Evolutionary conservation across 345 rosid species (phyloP).

Genomic region (Aquilaria yunnanensis): DNA sequence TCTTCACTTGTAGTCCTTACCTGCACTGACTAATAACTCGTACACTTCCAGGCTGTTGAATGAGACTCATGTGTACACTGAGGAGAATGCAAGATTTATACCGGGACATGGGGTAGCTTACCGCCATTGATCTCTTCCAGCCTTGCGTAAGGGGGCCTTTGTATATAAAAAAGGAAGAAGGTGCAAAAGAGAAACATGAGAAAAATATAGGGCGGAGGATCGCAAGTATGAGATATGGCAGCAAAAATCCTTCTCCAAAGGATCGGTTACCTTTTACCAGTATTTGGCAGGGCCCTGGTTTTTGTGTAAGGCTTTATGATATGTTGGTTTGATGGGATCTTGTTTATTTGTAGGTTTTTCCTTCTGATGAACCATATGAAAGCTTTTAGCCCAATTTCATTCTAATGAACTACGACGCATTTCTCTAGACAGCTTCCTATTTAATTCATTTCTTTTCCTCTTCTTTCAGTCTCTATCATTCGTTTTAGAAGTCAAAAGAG

Average conservation of each 20-base stretch:
- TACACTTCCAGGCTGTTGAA: slow-evolving; percentile 59
- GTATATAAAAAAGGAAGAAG: slow-evolving; percentile 14
- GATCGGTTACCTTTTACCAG: too few species aligned
- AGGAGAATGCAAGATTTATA: slow-evolving; percentile 82
- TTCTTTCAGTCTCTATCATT: too few species aligned
- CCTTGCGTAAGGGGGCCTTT: slow-evolving; percentile 17
- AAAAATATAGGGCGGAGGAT: too few species aligned
- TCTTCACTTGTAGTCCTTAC: neutral
- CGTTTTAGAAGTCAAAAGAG: too few species aligned
- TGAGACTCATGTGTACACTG: slow-evolving; percentile 91
- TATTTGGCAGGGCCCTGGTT: slow-evolving; percentile 7
- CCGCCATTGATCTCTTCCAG: slow-evolving; percentile 33
- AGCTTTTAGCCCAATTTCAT: too few species aligned
- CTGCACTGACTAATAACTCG: neutral
- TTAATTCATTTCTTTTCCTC: too few species aligned
- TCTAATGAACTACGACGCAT: slow-evolving; percentile 19
- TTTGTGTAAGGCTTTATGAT: slow-evolving; percentile 1
- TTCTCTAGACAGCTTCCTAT: slow-evolving; percentile 14
- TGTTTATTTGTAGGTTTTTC: slow-evolving; percentile 13
- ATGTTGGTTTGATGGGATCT: slow-evolving; percentile 16
- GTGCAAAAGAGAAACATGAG: too few species aligned
- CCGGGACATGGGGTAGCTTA: slow-evolving; percentile 87
- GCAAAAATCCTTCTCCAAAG: slow-evolving; percentile 11
- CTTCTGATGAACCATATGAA: slow-evolving; percentile 6
- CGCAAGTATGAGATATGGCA: too few species aligned